phyloP scores from a whole-genome alignment of 805 yeast species.

The Suhomyces vadensis region DNA sequence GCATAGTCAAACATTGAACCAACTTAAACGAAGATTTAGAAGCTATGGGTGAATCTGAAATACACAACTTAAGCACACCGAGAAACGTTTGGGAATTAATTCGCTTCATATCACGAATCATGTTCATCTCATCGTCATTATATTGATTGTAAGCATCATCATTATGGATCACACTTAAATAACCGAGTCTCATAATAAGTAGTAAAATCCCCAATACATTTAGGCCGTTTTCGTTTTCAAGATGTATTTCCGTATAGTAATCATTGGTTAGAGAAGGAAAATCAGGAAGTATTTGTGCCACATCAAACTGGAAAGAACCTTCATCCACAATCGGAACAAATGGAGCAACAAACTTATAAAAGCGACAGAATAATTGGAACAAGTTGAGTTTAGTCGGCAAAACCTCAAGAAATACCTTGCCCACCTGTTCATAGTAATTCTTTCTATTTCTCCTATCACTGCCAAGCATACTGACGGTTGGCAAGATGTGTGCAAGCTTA shows the following conservation, averaged over 20 bases:
- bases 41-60: constrained; percentile 31
- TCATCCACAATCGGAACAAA: constrained; percentile 40
- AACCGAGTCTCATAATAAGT: constrained; percentile 35
- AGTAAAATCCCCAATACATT: constrained; percentile 31
- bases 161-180: constrained; percentile 40
- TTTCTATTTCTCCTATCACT: constrained; percentile 16
- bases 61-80: constrained; percentile 35
- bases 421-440: constrained; percentile 30
- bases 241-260: constrained; percentile 21
- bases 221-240: constrained; percentile 35
- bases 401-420: constrained; percentile 27
- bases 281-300: constrained; percentile 23
- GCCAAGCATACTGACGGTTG: background rate
- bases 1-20: constrained; percentile 36
- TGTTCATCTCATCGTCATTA: constrained; percentile 25
- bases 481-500: constrained; percentile 1
- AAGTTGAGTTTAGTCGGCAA: constrained; percentile 31
- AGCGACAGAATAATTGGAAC: constrained; percentile 30
- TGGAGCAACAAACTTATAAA: constrained; percentile 41
- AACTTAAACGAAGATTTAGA: constrained; percentile 34
- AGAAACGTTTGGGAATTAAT: constrained; percentile 29
- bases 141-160: constrained; percentile 28
- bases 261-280: constrained; percentile 22
- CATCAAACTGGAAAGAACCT: constrained; percentile 24
- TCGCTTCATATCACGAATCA: constrained; percentile 32